A percentile compares a stretch with the other conserved stretches of the same genome.
These are phyloP conservation scores for Podaxis sp. DNA, from an alignment of 768 basidiomycete species.

Conservation along the genomic window DNA sequence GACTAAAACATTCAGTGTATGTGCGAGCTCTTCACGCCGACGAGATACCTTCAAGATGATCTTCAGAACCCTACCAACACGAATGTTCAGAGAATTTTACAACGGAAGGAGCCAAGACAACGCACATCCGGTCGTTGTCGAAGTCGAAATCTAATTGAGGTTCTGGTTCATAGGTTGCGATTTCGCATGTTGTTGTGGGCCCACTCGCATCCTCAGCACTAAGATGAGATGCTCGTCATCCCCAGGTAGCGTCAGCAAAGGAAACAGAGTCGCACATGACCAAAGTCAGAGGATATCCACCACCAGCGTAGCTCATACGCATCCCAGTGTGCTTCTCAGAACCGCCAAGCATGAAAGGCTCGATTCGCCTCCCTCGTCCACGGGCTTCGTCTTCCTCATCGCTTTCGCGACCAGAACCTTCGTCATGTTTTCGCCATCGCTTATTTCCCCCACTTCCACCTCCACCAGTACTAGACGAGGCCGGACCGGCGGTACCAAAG, in stretches of 20 bases:
- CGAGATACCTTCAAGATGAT: conserved; percentile 77
- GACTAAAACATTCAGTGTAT: conserved; percentile 44
- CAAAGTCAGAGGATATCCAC: conserved; percentile 76
- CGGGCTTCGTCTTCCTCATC: conserved; percentile 38
- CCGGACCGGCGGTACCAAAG: conserved; percentile 76
- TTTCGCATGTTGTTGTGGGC: conserved; percentile 85
- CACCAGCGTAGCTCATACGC: conserved; percentile 79
- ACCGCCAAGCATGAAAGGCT: conserved; percentile 54
- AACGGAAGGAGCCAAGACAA: conserved; percentile 1
- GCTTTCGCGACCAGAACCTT: conserved; percentile 44
- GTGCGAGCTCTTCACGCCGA: background rate
- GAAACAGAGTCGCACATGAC: conserved; percentile 58
- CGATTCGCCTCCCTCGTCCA: conserved; percentile 46
- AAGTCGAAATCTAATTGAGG: conserved; percentile 80
- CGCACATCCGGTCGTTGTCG: conserved; percentile 61
- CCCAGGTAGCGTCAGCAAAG: background rate
- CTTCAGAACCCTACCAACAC: conserved; percentile 57
- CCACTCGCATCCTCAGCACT: conserved; percentile 80
- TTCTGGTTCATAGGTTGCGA: conserved; percentile 83
- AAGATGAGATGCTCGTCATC: background rate
- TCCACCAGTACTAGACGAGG: conserved; percentile 26
- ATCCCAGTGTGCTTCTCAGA: conserved; percentile 76
- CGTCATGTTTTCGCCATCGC: conserved; percentile 48
- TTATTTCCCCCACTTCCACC: conserved; percentile 35
- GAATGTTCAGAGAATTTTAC: background rate